Evolutionary conservation across 2,329 filamentous ascomycete genomes (phyloP), one percentile per base, ranked within the genome.

Genomic region (Xylariaceae sp.): DNA sequence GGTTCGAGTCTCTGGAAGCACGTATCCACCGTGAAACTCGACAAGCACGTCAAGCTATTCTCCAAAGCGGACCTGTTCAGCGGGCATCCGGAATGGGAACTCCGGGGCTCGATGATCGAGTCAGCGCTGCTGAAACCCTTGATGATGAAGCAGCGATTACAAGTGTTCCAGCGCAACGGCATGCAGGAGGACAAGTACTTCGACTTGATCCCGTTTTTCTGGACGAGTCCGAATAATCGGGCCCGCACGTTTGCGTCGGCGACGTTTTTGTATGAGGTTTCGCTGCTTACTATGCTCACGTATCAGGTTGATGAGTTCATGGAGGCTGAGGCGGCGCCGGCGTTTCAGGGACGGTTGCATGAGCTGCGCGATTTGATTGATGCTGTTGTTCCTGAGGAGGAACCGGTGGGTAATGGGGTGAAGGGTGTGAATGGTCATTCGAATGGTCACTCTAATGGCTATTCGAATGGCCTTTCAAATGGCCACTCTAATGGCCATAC

Each of bases 101-200:
- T 66, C 0, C 55, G 45, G n/a, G 62, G 58, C 23, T 64, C 65
- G 0, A 59, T 66, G 54, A 60, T 66, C 49, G 65, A 67, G 54
- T 61, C 62, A 3, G 50, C 56, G 10, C 57, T 64, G 3, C 48
- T 67, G 51, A 60, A 62, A 35, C 64, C 62, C 23, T 35, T 67
- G 1, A 48, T 67, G 11, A 9, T 62, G 4, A 58, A 62, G 51
- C 60, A 56, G 15, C 55, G 63, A 47, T 51, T 66, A 1, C 59
- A 60, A 5, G 59, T 64, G 8, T 67, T 67, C 57, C 63, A 62
- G 44, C 56, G 64, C 55, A 50, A 62, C 9, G 57, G 60, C n/a
- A 66, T 66, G 63, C 57, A 64, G 23, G 66, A 64, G 50, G 63
- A 66, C 51, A 66, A 66, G 44, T 67, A 67, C 56, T 66, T 67